Base-by-base conservation (phyloP, 768 basidiomycete genomes). In the Favolaschia claudopus region DNA sequence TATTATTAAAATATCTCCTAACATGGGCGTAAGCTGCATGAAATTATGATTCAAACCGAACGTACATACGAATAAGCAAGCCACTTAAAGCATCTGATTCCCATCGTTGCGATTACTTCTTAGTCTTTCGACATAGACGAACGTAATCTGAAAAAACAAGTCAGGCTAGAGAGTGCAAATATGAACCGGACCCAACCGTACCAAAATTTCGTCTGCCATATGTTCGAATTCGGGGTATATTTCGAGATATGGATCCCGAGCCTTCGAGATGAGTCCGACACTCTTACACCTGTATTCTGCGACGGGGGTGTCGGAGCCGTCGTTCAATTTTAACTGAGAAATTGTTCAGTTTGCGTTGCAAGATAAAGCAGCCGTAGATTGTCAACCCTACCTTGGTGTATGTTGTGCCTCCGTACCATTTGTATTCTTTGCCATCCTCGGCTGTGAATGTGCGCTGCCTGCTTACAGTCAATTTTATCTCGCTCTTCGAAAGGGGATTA, bases 181-280 rank as follows among this genome's bases (percentile, higher is more conserved):
- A 2, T 22, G 32, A 34, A 25, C 20, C 20, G 7, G 15, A 42
- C n/a, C n/a, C n/a, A 38, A 28, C 15, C 48, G 1, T 19, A 49
- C 59, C 53, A 61, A 50, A 15, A 61, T 61, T 20, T 61, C 59
- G 22, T 61, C 59, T 10, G 15, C 47, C 53, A 61, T 49, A 19
- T 55, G 22, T 32, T 61, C 59, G 25, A 50, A 61, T 2, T 32
- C 22, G 15, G 59, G 59, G 6, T 38, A 55, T 32, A 61, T 55
- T 28, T 55, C 39, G 13, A 61, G 9, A 8, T 7, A 50, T 3
- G 59, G 43, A 17, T 37, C 36, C 36, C 59, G 3, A 4, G 19
- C 19, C 25, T 50, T 44, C 8, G 53, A 32, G n/a, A 55, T 15
- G 32, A 61, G 47, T 15, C 59, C 59, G 1, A 61, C 40, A 17